Percentiles rank a stretch among this genome's conserved stretches.
These are phyloP conservation scores for Strobilomyces dryophilus DNA, from an alignment of 768 basidiomycete genomes.

Conservation along the genomic window DNA sequence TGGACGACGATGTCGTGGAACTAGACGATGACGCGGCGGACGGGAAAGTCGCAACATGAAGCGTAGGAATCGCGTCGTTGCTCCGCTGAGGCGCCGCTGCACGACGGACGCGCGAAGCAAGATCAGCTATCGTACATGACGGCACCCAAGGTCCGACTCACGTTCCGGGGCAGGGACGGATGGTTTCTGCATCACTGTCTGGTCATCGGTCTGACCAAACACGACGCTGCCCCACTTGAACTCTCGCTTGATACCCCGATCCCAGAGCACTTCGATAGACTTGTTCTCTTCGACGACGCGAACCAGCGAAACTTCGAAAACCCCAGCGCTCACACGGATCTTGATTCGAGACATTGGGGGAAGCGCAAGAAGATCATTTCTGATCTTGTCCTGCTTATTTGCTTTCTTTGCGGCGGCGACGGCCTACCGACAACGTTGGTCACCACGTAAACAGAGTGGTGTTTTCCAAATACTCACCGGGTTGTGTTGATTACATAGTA, in stretches of 20 bases:
- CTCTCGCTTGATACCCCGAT: slow-evolving; percentile 64
- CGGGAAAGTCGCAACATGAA: slow-evolving; percentile 25
- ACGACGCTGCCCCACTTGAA: slow-evolving; percentile 83
- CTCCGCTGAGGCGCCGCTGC: slow-evolving; percentile 18
- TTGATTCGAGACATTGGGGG: slow-evolving; percentile 74
- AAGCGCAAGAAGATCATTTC: slow-evolving; percentile 63
- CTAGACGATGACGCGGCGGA: slow-evolving; percentile 15
- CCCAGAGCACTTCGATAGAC: slow-evolving; percentile 81
- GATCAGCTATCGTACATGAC: slow-evolving; percentile 6
- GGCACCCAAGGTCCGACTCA: slow-evolving; percentile 29
- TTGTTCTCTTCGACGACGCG: slow-evolving; percentile 64
- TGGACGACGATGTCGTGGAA: slow-evolving; percentile 16
- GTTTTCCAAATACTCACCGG: slow-evolving; percentile 54
- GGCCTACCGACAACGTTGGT: slow-evolving; percentile 41
- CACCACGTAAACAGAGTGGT: background rate
- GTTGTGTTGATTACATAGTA: slow-evolving; percentile 86
- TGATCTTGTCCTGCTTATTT: slow-evolving; percentile 70
- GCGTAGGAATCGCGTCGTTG: slow-evolving; percentile 12
- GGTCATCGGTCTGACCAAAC: slow-evolving; percentile 67
- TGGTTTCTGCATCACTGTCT: slow-evolving; percentile 66
- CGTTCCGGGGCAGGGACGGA: slow-evolving; percentile 49
- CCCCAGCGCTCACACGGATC: slow-evolving; percentile 77
- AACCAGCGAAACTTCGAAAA: slow-evolving; percentile 80
- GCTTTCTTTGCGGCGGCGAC: slow-evolving; percentile 72
- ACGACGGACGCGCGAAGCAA: background rate